Conservation (phyloP, 352 stramenopile species). For the Globisporangium recalcitrans region DNA sequence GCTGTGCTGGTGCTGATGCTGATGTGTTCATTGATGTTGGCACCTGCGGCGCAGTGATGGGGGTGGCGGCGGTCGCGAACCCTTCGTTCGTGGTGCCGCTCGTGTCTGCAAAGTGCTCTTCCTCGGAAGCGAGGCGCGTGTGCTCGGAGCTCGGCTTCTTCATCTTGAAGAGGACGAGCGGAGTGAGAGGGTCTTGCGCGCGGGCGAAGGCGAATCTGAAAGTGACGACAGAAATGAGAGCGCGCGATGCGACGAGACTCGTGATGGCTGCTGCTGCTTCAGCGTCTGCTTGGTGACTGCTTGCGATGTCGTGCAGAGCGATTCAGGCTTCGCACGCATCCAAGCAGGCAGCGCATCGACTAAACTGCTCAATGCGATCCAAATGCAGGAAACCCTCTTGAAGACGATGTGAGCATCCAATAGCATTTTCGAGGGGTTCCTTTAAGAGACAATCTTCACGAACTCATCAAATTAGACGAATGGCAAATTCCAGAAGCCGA, state of each 20-base stretch:
- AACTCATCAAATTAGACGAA: too few species aligned
- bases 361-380: neutral
- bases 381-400: neutral
- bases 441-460: neutral
- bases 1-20: neutral
- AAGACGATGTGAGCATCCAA: constrained; percentile 1
- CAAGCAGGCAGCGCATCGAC: neutral
- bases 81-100: neutral
- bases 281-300: constrained; percentile 7
- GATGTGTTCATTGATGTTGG: neutral
- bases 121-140: constrained; percentile 6
- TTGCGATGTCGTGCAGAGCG: neutral
- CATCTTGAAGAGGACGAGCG: neutral
- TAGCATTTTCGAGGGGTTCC: neutral
- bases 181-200: neutral
- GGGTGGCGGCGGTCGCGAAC: neutral
- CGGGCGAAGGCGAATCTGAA: neutral
- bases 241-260: neutral
- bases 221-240: neutral
- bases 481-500: neutral
- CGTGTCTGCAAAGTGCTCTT: constrained; percentile 13
- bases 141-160: neutral
- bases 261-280: neutral
- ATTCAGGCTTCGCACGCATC: neutral
- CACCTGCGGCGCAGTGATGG: neutral